Conservation (phyloP, 306 rosid species). For the Quercus wislizeni region DNA sequence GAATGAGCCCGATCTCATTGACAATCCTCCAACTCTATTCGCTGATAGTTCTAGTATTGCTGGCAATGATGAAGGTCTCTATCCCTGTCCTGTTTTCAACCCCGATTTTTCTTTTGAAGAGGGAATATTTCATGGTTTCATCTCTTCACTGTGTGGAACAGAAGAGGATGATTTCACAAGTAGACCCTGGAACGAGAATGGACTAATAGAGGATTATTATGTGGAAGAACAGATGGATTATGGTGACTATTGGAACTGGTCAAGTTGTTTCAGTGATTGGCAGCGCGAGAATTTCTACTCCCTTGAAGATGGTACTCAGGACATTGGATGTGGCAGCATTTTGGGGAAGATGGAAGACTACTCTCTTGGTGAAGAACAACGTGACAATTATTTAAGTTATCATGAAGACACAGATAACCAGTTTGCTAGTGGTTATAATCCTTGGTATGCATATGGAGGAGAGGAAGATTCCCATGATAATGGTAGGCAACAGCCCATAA, state of each 20-base stretch:
- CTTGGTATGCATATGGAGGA: constrained; percentile 18
- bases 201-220: constrained; percentile 11
- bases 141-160: constrained; percentile 8
- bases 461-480: neutral
- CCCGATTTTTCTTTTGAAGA: constrained; percentile 18
- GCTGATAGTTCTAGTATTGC: too few species aligned
- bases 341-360: neutral
- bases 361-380: constrained; percentile 1
- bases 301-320: constrained; percentile 1
- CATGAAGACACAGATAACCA: constrained; percentile 12
- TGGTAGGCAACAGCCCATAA: constrained; percentile 13
- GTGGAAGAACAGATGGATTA: constrained; percentile 15
- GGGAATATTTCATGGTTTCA: neutral
- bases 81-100: constrained; percentile 8
- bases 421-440: constrained; percentile 15
- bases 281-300: constrained; percentile 15
- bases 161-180: neutral
- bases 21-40: neutral
- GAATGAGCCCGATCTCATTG: neutral
- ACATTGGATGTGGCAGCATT: constrained; percentile 4
- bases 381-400: neutral
- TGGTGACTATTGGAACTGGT: constrained; percentile 8
- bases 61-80: neutral
- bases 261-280: neutral
- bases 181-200: constrained; percentile 20